phyloP scores from a whole-genome alignment of 2,329 filamentous ascomycete genomes.

The Aureobasidium lini region DNA sequence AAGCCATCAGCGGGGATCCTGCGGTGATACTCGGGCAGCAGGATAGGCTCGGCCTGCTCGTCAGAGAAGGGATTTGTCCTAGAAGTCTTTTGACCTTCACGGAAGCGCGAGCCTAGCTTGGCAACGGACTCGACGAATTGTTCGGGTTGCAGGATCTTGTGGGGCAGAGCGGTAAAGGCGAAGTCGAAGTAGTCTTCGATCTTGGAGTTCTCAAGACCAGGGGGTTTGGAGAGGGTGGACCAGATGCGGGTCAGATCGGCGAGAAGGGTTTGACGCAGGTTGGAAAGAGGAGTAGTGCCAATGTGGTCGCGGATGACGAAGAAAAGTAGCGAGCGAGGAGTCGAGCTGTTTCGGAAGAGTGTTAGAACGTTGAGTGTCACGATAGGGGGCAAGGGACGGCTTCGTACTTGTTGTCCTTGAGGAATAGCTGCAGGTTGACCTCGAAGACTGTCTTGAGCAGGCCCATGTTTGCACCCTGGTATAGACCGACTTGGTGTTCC shows the following conservation, averaged over 20 bases:
- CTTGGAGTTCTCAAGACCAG: constrained; percentile 75
- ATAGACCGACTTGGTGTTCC: constrained; percentile 97
- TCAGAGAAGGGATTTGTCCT: constrained; percentile 59
- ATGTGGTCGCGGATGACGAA: constrained; percentile 98
- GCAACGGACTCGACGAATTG: constrained; percentile 77
- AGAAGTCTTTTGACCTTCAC: constrained; percentile 48
- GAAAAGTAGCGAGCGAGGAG: constrained; percentile 85
- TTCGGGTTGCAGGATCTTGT: constrained; percentile 93
- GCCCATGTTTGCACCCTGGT: constrained; percentile 98
- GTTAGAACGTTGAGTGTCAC: neutral
- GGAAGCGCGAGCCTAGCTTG: constrained; percentile 73
- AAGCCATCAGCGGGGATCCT: constrained; percentile 97
- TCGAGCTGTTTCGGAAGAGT: constrained; percentile 51
- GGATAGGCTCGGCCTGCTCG: constrained; percentile 69
- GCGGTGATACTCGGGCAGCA: constrained; percentile 89
- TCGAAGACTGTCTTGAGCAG: constrained; percentile 98
- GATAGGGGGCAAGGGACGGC: neutral
- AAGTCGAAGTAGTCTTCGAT: constrained; percentile 99
- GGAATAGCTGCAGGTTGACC: constrained; percentile 92
- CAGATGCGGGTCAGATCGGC: constrained; percentile 90
- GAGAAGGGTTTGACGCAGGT: constrained; percentile 81
- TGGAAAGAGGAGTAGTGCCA: constrained; percentile 80
- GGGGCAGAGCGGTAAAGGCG: constrained; percentile 87
- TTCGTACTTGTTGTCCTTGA: constrained; percentile 86
- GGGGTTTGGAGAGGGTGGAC: constrained; percentile 84